Conservation (phyloP, 257 asterid species). For the Lycium ferocissimum region DNA sequence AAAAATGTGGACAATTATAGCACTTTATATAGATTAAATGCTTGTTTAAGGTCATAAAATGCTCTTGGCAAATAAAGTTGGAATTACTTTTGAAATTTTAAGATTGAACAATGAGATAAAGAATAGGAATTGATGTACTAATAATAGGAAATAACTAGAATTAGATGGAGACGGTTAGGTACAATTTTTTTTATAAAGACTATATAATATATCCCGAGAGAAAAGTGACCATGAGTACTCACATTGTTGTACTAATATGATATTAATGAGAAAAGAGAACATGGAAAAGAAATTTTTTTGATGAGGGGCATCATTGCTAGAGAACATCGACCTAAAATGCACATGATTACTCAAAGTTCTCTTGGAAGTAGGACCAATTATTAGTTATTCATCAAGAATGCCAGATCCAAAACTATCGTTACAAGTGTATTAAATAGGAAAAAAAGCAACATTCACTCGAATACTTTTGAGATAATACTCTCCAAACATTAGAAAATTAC, state of each 20-base stretch:
- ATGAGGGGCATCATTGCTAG: conserved; percentile 31
- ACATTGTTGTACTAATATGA: not conserved
- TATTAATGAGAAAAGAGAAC: not conserved
- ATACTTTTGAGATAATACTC: not conserved
- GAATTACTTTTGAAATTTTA: too few species aligned
- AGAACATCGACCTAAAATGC: conserved; percentile 32
- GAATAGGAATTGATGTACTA: too few species aligned
- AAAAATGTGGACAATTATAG: too few species aligned
- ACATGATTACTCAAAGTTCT: conserved; percentile 28
- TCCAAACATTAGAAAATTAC: not conserved
- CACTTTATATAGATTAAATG: too few species aligned
- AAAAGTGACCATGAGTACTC: not conserved
- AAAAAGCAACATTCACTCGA: not conserved
- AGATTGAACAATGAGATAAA: too few species aligned
- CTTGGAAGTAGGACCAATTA: conserved; percentile 15
- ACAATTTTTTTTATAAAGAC: not conserved
- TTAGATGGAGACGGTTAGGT: not conserved
- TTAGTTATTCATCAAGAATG: conserved; percentile 16
- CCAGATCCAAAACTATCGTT: conserved; percentile 28
- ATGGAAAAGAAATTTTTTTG: not conserved
- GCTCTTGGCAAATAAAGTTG: too few species aligned
- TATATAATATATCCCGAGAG: not conserved
- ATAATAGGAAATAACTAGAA: not conserved
- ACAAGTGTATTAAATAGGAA: not conserved
- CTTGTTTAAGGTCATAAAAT: too few species aligned